Evolutionary conservation across 352 stramenopile genomes (phyloP), one percentile per base, ranked within the genome.

Genomic region (Phytophthora pistaciae): DNA sequence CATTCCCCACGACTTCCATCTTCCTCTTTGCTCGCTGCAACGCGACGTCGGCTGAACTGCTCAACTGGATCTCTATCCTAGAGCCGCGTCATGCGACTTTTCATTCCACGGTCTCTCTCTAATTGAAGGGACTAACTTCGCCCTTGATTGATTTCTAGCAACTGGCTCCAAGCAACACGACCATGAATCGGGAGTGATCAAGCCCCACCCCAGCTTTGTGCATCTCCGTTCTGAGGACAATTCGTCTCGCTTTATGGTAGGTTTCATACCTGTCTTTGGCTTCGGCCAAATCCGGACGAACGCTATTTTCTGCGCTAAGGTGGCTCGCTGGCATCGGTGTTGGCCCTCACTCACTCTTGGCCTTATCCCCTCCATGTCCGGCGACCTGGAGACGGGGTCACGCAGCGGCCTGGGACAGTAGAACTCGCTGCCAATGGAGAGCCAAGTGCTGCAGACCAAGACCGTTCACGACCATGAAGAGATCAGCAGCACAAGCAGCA

Each of bases 1-100:
- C 76, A 29, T 68, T 76, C 44, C 56, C 75, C 6, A 73, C 61
- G 38, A 75, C 65, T 21, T 83, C 72, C 75, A 83, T 83, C 23
- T 42, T 50, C n/a, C 27, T 21, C 2, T 16, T 36, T 18, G 8
- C 9, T 44, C 38, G n/a, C 38, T 44, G 14, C 38, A n/a, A n/a
- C 38, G 6, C 36, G 38, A 18, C 38, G 38, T 7, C 38, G 38
- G 3, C 38, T 44, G 14, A 44, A 8, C 31, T 54, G 29, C 29
- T 55, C 33, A 61, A 59, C n/a, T 59, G 64, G 56, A 60, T 66
- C 49, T 27, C 9, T 38, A 54, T 29, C 27, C 27, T 29, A 29
- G 48, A 49, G 60, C 48, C 36, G 52, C 60, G 49, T 55, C 61
- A 52, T 9, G 68, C 64, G 69, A 76, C 69, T 76, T 72, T 72